Evolutionary conservation across 805 yeast species (phyloP), one percentile per base, ranked within the genome.

Genomic region (Kuraishia molischiana): DNA sequence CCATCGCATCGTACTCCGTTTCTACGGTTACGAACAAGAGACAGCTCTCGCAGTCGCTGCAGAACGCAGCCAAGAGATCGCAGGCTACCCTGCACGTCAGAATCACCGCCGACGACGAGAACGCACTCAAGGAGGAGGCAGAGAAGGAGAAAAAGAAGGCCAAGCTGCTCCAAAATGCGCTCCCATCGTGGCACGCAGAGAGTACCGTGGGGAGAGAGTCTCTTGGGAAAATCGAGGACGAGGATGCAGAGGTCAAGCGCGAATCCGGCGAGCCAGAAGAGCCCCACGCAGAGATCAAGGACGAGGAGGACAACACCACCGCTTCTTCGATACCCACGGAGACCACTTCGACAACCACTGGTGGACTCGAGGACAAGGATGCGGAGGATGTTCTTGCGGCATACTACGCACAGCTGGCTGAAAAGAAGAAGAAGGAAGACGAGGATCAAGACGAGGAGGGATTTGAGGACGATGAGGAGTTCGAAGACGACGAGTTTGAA

Each of bases 161-260:
- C 57, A 69, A 74, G 46, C 68, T 89, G 57, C 80, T 83, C 53
- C 96, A 90, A 58, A 92, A 92, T 55, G 96, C 96, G 3, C 68
- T 92, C 47, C 99, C 99, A 5, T 80, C 92, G 21, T 92, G 99
- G 99, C 95, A 92, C 55, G 77, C 82, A 45, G 80, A 81, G 48
- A 77, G 90, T 53, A 89, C 99, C 1, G 90, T 90, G 46, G 95
- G 95, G 34, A 68, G 78, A 47, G 59, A 69, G 11, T 67, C 70
- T 3, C 56, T 74, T 41, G 84, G 79, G 41, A 70, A 64, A 44
- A 49, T 77, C 41, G 79, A 71, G 44, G 66, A 61, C 33, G 77
- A 66, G 26, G 81, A 72, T 38, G 65, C 61, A 32, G 59, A 51
- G 15, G 42, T 36, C 13, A 52, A 50, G 34, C 41, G 41, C 20